Conservation (phyloP, 1,284 basidiomycete genomes). For the Amylostereum areolatum region DNA sequence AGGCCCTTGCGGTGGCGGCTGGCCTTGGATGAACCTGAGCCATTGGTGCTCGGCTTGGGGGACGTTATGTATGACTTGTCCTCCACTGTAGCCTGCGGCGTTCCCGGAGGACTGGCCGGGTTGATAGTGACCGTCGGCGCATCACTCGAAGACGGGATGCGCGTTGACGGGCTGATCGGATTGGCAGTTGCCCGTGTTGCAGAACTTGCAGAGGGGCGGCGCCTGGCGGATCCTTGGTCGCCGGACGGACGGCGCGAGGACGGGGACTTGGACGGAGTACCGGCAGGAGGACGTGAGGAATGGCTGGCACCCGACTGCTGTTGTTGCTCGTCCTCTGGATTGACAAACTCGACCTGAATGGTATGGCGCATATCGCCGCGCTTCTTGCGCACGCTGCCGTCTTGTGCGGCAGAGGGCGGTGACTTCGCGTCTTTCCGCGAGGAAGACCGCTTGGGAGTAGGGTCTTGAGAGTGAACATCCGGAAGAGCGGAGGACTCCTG, state of each 20-base stretch:
- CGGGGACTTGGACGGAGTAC: not conserved
- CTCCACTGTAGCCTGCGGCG: conserved; percentile 29
- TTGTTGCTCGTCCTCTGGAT: conserved; percentile 26
- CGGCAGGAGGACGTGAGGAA: conserved; percentile 4
- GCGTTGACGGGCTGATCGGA: not conserved
- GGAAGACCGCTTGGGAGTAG: too few relatives aligned
- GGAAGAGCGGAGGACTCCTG: too few relatives aligned
- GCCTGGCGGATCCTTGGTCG: conserved; percentile 7
- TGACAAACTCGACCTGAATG: conserved; percentile 87
- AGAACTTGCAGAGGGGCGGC: conserved; percentile 25
- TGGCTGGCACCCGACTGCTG: conserved; percentile 23
- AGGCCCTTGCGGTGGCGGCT: conserved; percentile 53
- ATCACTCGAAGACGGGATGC: conserved; percentile 18
- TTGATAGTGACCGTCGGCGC: conserved; percentile 38
- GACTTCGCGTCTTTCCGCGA: conserved; percentile 11
- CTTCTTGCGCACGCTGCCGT: conserved; percentile 13
- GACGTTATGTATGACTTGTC: conserved; percentile 20
- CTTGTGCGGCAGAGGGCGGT: conserved; percentile 20
- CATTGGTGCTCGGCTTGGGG: conserved; percentile 16
- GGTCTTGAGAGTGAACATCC: too few relatives aligned
- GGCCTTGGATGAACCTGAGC: conserved; percentile 32
- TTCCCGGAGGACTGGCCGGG: conserved; percentile 41
- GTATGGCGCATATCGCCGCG: conserved; percentile 64
- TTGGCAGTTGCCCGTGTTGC: not conserved
- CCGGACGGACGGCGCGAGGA: not conserved